Percentiles rank a stretch among this genome's conserved stretches.
Conservation (phyloP, 208 protist species). For the Angomonas ambiguus region DNA sequence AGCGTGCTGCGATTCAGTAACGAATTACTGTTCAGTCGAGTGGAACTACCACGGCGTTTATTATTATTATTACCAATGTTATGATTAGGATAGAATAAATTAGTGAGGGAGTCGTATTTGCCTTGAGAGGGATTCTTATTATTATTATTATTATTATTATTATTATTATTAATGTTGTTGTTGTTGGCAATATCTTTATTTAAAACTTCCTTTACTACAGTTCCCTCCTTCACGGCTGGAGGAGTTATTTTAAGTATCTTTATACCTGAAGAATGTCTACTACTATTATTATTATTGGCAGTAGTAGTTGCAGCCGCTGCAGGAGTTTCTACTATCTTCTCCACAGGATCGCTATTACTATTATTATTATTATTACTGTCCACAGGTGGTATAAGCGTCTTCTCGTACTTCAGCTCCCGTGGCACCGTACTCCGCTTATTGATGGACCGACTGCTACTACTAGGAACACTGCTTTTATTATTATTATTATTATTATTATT, state of each 20-base stretch:
- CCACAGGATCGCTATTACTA: too few species aligned
- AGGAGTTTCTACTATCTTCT: not conserved
- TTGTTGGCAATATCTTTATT: not conserved
- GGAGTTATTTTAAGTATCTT: not conserved
- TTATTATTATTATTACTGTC: too few species aligned
- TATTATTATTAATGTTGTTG: not conserved
- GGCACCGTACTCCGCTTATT: too few species aligned
- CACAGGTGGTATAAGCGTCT: too few species aligned
- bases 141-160: not conserved
- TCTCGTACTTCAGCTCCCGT: too few species aligned
- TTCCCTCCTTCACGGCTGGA: too few species aligned
- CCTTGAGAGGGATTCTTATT: too few species aligned
- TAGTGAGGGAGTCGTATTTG: not conserved
- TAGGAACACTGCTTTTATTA: too few species aligned
- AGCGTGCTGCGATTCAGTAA: not conserved
- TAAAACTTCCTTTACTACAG: too few species aligned
- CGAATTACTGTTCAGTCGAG: not conserved
- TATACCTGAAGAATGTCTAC: not conserved
- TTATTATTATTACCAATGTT: not conserved
- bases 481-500: too few species aligned
- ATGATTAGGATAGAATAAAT: not conserved
- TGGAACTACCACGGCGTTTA: not conserved
- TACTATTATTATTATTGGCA: not conserved
- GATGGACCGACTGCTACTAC: too few species aligned
- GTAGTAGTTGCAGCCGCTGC: not conserved